Evolutionary conservation across 2,329 filamentous ascomycete species (phyloP), one percentile per base, ranked within the genome.

Genomic region (Aaosphaeria pasadenensis): DNA sequence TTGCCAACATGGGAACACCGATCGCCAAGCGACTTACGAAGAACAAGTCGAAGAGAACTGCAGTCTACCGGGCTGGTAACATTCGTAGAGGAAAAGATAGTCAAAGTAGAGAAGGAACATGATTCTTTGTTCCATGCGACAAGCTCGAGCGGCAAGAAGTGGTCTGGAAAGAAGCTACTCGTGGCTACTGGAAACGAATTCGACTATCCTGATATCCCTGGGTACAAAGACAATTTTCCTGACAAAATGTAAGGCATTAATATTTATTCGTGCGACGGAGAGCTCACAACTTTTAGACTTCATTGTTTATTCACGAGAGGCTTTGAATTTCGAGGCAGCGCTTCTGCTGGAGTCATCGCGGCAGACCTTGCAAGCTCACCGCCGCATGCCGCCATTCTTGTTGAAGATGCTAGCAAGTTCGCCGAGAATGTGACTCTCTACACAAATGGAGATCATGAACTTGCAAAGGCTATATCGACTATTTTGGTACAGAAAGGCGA

Each of bases 131-230:
- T 73, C 45, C 55, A 64, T 31, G 67, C 62, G 4, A 53, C 43
- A 0, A 79, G 79, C 48, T 64, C 55, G 0, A 30, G 62, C 0
- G 77, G 77, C 0, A 56, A 61, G 2, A 57, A 51, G 1, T 83
- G 74, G 57, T 57, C 61, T 5, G 79, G 78, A 1, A 71, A 70
- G 45, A 83, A 79, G 49, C 47, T 85, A 1, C 72, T 80, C 1
- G 59, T 85, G 1, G 80, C 77, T 0, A 78, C 64, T 0, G 82
- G 82, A 0, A 66, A 79, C 1, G 59, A 58, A 31, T 81, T 85
- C 53, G 52, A 77, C 0, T 57, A 75, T 36, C 76, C 76, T 0
- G 67, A 75, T 17, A 76, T 82, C 41, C 30, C 45, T 2, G 81
- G 82, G 0, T 84, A 80, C 49, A 68, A 53, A 0, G 75, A 81